Base-by-base conservation (phyloP, 1,284 basidiomycete genomes). In the Cryptococcus sp. region DNA sequence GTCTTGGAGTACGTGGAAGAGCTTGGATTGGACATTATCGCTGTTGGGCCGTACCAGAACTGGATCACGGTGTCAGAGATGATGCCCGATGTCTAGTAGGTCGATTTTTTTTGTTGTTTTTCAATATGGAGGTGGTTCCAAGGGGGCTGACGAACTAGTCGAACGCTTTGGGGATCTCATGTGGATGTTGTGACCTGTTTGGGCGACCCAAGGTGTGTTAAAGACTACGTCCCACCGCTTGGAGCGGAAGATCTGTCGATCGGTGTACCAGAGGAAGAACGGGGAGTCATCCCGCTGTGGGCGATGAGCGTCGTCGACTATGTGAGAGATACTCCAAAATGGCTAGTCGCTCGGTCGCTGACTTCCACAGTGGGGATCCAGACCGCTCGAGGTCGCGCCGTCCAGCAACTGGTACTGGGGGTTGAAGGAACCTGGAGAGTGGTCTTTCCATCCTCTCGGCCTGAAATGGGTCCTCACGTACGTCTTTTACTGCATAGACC, bases 391-490 rank as follows among this genome's bases (percentile, higher is more conserved):
- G 19, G 14, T 31, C 28, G 49, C 52, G 6, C 46, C 59, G 3
- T 52, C 60, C 45, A 56, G 56, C 39, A 56, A 59, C 21, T 59
- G 60, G 14, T 65, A 56, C 42, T 69, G 60, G 63, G 59, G 53
- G n/a, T 47, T 58, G 26, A 58, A 50, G 3, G 50, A 56, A 14
- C 43, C 60, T 19, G 62, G 57, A 1, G 64, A 63, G 2, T 73
- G 68, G 62, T 55, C 56, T 14, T 69, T 55, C 50, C 67, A 72
- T 33, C 58, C 66, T 5, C 53, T 72, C 5, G 71, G 70, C 11
- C 58, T 60, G 32, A 52, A 62, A 38, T 72, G 69, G 69, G 62
- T 62, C 23, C 50, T 67, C 3, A 61, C 59, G 62, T 67, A 50
- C 47, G 59, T 26, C 11, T 7, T 7, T 7, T 11, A 18, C 10